These are phyloP conservation scores for Alternaria brassicicola DNA, from an alignment of 2,329 filamentous ascomycete species.

Conservation along the genomic window DNA sequence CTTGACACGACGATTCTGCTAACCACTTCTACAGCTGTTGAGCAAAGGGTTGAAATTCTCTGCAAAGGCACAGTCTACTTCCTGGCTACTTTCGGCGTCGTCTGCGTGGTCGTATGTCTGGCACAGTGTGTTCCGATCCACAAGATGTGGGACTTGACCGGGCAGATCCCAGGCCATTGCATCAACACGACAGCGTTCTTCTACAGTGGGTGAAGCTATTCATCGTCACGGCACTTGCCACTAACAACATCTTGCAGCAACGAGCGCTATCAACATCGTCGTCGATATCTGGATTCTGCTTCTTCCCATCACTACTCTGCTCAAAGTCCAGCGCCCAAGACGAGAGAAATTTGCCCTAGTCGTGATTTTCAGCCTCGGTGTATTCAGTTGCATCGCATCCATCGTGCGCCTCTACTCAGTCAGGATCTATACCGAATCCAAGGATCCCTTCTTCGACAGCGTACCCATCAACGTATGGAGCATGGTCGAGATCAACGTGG, in stretches of 20 bases:
- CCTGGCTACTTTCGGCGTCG: constrained; percentile 30
- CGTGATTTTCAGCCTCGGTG: constrained; percentile 79
- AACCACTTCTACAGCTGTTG: constrained; percentile 24
- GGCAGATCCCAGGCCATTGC: constrained; percentile 33
- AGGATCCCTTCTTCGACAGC: constrained; percentile 69
- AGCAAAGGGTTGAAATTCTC: constrained; percentile 26
- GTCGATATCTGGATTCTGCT: constrained; percentile 86
- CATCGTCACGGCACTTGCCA: background rate
- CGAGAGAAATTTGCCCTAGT: constrained; percentile 69
- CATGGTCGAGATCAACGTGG: constrained; percentile 85
- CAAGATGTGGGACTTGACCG: constrained; percentile 44
- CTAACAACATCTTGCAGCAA: background rate
- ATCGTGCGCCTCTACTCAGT: constrained; percentile 60
- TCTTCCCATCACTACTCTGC: constrained; percentile 83
- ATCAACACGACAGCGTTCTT: constrained; percentile 43
- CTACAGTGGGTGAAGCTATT: background rate
- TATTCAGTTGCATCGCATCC: constrained; percentile 90
- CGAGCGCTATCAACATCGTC: constrained; percentile 65
- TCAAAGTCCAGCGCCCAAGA: constrained; percentile 77
- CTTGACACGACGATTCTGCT: background rate
- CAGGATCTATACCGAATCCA: constrained; percentile 48
- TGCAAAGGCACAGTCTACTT: constrained; percentile 36
- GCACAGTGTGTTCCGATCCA: constrained; percentile 43
- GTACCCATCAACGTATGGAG: constrained; percentile 92
- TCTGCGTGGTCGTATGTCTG: constrained; percentile 33